A percentile compares a stretch with the other conserved stretches of the same genome.
phyloP scores from a whole-genome alignment of 139 green algal species.

The Penium margaritaceum region DNA sequence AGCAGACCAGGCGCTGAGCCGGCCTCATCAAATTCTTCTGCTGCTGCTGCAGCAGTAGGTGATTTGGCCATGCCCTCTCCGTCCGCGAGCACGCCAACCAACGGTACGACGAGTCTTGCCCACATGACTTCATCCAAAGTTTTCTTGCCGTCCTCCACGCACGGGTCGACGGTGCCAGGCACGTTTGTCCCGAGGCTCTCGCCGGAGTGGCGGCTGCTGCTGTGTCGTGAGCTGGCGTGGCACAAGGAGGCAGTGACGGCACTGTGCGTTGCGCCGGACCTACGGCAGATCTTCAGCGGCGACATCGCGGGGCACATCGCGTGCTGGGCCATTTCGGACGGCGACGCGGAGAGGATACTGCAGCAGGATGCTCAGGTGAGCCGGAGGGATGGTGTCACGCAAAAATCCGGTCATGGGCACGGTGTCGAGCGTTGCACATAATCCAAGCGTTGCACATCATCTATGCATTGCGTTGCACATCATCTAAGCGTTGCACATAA shows the following conservation, averaged over 20 bases:
- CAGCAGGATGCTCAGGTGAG: conserved; percentile 17
- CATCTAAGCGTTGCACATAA: background rate
- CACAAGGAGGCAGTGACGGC: conserved; percentile 37
- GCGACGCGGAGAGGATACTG: background rate
- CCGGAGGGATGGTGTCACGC: no score
- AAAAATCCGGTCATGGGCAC: no score
- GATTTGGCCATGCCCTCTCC: no score
- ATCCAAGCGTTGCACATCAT: background rate
- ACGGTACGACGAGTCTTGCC: no score
- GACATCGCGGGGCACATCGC: conserved; percentile 32
- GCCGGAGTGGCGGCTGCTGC: conserved; percentile 21
- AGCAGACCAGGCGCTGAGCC: no score
- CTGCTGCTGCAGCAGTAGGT: no score
- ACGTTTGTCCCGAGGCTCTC: background rate
- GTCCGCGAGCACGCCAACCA: no score
- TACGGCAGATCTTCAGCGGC: conserved; percentile 35
- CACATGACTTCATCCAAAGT: no score
- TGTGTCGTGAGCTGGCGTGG: conserved; percentile 27
- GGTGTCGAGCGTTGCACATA: background rate
- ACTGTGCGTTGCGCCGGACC: conserved; percentile 19
- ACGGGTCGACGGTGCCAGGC: background rate
- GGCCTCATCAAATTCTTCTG: no score
- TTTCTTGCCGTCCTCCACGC: no score
- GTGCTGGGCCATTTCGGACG: conserved; percentile 34
- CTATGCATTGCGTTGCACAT: background rate